Conservation (phyloP, 2,329 filamentous ascomycete genomes). For the Biscogniauxia sp. region DNA sequence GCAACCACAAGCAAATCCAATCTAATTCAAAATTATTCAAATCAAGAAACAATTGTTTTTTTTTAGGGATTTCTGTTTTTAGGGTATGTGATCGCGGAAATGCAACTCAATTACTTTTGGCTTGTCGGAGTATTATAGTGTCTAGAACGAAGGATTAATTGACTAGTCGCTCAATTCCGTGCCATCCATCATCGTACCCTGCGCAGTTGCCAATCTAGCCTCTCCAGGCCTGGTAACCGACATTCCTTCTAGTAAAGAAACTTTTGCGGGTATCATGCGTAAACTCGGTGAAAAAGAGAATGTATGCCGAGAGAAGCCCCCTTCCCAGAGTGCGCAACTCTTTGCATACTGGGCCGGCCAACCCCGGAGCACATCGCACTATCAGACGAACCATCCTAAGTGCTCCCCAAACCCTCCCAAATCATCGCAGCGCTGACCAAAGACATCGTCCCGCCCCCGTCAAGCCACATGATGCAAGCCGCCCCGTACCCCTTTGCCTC, state of each 20-base stretch:
- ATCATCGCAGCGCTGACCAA: neutral
- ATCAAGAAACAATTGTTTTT: neutral
- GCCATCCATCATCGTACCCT: neutral
- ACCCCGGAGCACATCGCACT: neutral
- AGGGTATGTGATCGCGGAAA: neutral
- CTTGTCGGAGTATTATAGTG: neutral
- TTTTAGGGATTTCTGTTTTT: neutral
- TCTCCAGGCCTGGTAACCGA: neutral
- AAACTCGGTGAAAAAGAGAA: neutral
- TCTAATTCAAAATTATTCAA: neutral
- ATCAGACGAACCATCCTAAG: neutral
- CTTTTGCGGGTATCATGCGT: neutral
- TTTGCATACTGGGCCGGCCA: neutral
- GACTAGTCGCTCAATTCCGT: neutral
- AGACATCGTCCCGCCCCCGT: neutral
- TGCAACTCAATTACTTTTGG: neutral
- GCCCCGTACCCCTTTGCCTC: constrained; percentile 2
- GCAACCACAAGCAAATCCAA: neutral
- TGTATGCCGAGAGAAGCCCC: neutral
- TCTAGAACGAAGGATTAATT: neutral
- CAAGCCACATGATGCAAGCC: constrained; percentile 6
- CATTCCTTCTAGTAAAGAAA: neutral
- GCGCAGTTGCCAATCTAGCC: neutral
- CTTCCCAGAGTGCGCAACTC: neutral
- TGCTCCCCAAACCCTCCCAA: neutral